Evolutionary conservation across 192 early-diverging fungal genomes (phyloP).

Genomic region (Coemansia sp.): DNA sequence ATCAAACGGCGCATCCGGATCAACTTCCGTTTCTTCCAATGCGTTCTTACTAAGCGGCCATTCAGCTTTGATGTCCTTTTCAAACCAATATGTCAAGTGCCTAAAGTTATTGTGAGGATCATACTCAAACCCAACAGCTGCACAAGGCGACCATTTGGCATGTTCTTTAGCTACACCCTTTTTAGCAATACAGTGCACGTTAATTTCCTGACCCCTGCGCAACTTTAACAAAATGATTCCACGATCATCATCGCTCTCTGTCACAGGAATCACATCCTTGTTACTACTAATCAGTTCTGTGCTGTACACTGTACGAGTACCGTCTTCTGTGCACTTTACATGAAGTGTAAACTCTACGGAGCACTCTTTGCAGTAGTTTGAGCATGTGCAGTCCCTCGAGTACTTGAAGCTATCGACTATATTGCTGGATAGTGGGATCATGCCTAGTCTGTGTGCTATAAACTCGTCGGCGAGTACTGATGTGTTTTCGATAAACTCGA

Average conservation of each 20-base stretch:
- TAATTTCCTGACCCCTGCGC: slow-evolving; percentile 88
- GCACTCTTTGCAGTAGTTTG: slow-evolving; percentile 83
- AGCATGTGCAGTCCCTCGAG: slow-evolving; percentile 72
- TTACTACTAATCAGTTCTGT: slow-evolving; percentile 74
- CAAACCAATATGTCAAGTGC: slow-evolving; percentile 92
- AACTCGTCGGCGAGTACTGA: slow-evolving; percentile 95
- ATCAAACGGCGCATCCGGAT: slow-evolving; percentile 60
- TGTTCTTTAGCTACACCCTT: slow-evolving; percentile 98
- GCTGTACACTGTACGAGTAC: slow-evolving; percentile 78
- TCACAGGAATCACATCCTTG: slow-evolving; percentile 64
- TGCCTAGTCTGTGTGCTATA: slow-evolving; percentile 89
- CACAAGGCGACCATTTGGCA: slow-evolving; percentile 93
- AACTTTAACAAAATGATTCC: slow-evolving; percentile 87
- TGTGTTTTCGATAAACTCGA: slow-evolving; percentile 90
- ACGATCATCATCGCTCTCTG: slow-evolving; percentile 59
- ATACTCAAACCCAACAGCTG: slow-evolving; percentile 91
- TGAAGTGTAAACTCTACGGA: slow-evolving; percentile 85
- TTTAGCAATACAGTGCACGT: slow-evolving; percentile 87
- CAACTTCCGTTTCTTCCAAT: slow-evolving; percentile 51
- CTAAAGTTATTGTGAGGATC: slow-evolving; percentile 93
- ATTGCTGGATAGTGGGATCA: slow-evolving; percentile 84
- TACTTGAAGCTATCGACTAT: slow-evolving; percentile 78
- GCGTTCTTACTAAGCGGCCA: slow-evolving; percentile 77
- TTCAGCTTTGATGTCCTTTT: slow-evolving; percentile 77
- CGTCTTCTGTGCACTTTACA: slow-evolving; percentile 75